These are phyloP conservation scores for Acrodontium crateriforme DNA, from an alignment of 2,329 filamentous ascomycete species.

Conservation along the genomic window DNA sequence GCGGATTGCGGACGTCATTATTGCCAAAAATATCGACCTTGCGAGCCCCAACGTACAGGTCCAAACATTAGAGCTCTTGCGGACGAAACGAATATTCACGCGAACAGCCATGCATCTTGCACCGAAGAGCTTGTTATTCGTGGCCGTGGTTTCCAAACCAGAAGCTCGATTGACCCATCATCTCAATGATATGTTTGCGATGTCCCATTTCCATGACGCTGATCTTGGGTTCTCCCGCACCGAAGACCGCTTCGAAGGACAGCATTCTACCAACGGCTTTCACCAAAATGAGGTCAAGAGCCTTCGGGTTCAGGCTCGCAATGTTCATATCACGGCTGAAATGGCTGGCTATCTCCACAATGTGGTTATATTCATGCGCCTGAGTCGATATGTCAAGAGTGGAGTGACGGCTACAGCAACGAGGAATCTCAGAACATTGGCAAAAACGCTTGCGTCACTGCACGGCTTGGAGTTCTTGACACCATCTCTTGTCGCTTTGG, in stretches of 20 bases:
- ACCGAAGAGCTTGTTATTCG: slow-evolving; percentile 65
- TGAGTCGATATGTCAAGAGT: slow-evolving; percentile 70
- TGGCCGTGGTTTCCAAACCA: slow-evolving; percentile 45
- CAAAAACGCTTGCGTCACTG: slow-evolving; percentile 59
- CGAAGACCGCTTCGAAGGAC: slow-evolving; percentile 41
- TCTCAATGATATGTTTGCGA: slow-evolving; percentile 68
- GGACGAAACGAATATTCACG: slow-evolving; percentile 64
- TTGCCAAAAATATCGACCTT: slow-evolving; percentile 66
- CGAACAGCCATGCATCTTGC: slow-evolving; percentile 59
- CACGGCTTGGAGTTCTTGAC: slow-evolving; percentile 71
- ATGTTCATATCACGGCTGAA: slow-evolving; percentile 57
- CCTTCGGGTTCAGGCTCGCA: slow-evolving; percentile 44
- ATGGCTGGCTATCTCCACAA: slow-evolving; percentile 77
- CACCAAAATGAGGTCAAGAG: slow-evolving; percentile 35
- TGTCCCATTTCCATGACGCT: slow-evolving; percentile 71
- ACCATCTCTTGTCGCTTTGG: slow-evolving; percentile 69
- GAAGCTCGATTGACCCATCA: slow-evolving; percentile 26
- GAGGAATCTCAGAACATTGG: slow-evolving; percentile 48
- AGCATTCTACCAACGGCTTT: slow-evolving; percentile 19
- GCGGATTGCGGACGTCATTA: slow-evolving; percentile 65
- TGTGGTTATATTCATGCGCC: slow-evolving; percentile 70
- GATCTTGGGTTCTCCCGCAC: slow-evolving; percentile 56
- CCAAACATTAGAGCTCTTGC: slow-evolving; percentile 63
- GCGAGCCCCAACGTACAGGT: slow-evolving; percentile 68
- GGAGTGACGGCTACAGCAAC: slow-evolving; percentile 70